Evolutionary conservation across 208 protist genomes (phyloP).

Genomic region (Acanthamoeba castellanii): DNA sequence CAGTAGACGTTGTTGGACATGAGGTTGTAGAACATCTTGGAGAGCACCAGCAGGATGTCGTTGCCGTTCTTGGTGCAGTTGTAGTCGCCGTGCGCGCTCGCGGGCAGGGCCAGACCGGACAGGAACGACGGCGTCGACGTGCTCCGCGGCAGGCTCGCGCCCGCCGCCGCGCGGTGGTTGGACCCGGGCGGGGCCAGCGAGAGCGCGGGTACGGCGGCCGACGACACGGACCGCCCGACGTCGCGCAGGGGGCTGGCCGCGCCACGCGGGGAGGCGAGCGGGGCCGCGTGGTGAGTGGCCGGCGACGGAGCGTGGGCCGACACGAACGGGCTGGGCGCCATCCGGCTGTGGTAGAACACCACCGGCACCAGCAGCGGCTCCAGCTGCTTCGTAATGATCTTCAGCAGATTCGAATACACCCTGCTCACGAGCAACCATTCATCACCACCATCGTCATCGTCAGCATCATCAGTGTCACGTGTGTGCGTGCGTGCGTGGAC

Average conservation of each 20-base stretch:
- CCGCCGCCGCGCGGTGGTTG: neutral
- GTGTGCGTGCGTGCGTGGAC: neutral
- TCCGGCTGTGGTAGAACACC: constrained; percentile 32
- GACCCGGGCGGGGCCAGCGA: too few species aligned
- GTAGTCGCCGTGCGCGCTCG: neutral
- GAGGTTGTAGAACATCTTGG: constrained; percentile 68
- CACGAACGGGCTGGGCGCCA: constrained; percentile 19
- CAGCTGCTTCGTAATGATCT: constrained; percentile 57
- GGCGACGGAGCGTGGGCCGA: neutral
- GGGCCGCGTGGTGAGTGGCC: neutral
- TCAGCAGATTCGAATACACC: constrained; percentile 52
- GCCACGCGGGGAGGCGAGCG: neutral
- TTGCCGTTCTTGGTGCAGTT: constrained; percentile 52
- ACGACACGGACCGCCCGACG: neutral
- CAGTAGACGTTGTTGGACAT: constrained; percentile 67
- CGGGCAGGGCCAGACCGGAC: neutral
- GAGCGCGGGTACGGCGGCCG: neutral
- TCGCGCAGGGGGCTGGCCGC: neutral
- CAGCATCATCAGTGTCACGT: too few species aligned
- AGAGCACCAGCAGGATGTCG: constrained; percentile 69
- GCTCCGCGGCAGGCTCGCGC: constrained; percentile 1
- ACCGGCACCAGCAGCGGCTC: constrained; percentile 55
- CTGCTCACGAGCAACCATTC: neutral
- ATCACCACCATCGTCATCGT: too few species aligned
- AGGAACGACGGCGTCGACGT: constrained; percentile 29